A percentile compares a stretch with the other conserved stretches of the same genome.
phyloP scores from a whole-genome alignment of 345 rosid genomes.

The Turnera subulata region DNA sequence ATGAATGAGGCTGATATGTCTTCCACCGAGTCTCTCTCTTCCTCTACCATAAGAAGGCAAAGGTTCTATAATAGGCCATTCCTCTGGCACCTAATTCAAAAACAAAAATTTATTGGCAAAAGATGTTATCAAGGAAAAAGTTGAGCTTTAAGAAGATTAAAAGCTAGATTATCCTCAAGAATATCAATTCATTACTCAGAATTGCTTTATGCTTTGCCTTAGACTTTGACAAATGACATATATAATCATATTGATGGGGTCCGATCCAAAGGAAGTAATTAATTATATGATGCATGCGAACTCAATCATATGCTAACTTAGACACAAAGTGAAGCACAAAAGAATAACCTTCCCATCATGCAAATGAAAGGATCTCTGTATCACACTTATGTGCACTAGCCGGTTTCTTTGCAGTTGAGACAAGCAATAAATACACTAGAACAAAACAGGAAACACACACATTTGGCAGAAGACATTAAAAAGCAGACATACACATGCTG shows the following conservation, averaged over 20 bases:
- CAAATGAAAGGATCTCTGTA: neutral
- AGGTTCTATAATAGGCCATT: constrained; percentile 63
- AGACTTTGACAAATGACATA: neutral
- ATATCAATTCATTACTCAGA: too few relatives aligned
- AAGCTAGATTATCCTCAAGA: too few relatives aligned
- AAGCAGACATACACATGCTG: too few relatives aligned
- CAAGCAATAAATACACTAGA: too few relatives aligned
- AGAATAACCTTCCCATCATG: neutral
- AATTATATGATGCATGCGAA: neutral
- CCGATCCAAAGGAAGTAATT: neutral
- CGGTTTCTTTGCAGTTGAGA: too few relatives aligned
- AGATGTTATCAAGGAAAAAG: neutral
- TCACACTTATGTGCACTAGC: too few relatives aligned
- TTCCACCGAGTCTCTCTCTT: constrained; percentile 60
- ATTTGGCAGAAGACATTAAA: neutral
- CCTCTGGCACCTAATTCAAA: constrained; percentile 54
- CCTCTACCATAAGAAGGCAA: constrained; percentile 64
- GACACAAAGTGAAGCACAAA: neutral
- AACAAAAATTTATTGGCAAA: neutral
- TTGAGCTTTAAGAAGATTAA: neutral
- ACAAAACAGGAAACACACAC: neutral
- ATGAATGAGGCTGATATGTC: constrained; percentile 56
- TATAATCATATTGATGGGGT: neutral
- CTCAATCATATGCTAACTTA: neutral
- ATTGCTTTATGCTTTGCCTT: neutral